A percentile compares a stretch with the other conserved stretches of the same genome.
Conservation (phyloP, 2,329 filamentous ascomycete species). For the Pseudomassariella vexata region DNA sequence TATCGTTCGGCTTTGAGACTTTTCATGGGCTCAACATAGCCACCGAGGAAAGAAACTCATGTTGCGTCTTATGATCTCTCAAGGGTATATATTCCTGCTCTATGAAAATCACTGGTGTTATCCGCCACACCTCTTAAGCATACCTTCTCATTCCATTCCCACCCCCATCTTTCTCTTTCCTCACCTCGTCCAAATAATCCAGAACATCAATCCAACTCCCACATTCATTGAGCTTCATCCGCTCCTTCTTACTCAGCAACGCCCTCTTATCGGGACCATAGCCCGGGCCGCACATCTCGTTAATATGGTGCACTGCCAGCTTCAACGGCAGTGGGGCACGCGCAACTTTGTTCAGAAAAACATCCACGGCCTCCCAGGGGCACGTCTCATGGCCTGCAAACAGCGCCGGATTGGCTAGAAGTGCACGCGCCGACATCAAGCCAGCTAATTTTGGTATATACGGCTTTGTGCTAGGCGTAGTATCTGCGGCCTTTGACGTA, state of each 20-base stretch:
- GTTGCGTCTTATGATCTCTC: no score
- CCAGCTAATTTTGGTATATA: slow-evolving; percentile 46
- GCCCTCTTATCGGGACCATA: slow-evolving; percentile 45
- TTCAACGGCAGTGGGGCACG: slow-evolving; percentile 56
- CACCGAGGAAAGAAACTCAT: no score
- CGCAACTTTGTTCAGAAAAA: slow-evolving; percentile 54
- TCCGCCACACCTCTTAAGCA: no score
- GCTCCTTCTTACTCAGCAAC: slow-evolving; percentile 52
- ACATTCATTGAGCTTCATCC: slow-evolving; percentile 41
- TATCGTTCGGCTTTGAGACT: no score
- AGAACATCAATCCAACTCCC: slow-evolving; percentile 51
- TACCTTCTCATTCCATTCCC: no score
- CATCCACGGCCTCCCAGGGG: slow-evolving; percentile 57
- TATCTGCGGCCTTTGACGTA: slow-evolving; percentile 4
- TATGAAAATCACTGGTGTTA: no score
- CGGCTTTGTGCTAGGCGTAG: slow-evolving; percentile 16
- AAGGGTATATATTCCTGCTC: no score
- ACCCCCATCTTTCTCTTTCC: no score
- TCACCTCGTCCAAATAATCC: slow-evolving; percentile 49
- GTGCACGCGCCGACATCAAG: slow-evolving; percentile 65
- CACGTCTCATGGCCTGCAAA: slow-evolving; percentile 53
- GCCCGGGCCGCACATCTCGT: slow-evolving; percentile 59
- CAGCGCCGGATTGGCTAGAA: slow-evolving; percentile 62
- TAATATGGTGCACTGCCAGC: slow-evolving; percentile 59
- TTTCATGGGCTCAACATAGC: no score